Evolutionary conservation across 768 basidiomycete genomes (phyloP).

Genomic region (Roridomyces roridus): DNA sequence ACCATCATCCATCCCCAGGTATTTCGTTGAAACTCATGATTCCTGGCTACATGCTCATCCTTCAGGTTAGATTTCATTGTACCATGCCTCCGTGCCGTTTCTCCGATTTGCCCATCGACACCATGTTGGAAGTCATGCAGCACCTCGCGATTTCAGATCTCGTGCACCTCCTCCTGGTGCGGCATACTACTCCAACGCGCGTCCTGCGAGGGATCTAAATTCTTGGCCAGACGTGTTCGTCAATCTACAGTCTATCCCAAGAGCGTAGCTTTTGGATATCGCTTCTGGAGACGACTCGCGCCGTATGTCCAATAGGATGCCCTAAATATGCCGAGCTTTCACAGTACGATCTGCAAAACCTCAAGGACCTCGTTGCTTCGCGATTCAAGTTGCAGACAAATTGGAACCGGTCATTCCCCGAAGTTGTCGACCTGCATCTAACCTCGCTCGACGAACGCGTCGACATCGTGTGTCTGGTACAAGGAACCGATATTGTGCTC

Average conservation of each 20-base stretch:
- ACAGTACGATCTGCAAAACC: slow-evolving; percentile 1
- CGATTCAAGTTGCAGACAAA: slow-evolving; percentile 9
- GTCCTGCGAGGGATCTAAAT: no score
- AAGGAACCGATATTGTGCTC: slow-evolving; percentile 17
- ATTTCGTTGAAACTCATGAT: background rate
- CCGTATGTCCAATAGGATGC: slow-evolving; percentile 2
- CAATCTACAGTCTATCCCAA: background rate
- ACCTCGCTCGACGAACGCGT: background rate
- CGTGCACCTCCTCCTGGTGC: background rate
- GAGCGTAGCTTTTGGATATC: slow-evolving; percentile 8
- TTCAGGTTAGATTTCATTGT: no score
- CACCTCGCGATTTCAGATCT: background rate
- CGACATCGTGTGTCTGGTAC: slow-evolving; percentile 9
- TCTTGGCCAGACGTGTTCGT: background rate
- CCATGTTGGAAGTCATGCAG: background rate
- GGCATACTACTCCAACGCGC: background rate
- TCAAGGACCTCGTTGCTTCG: slow-evolving; percentile 4
- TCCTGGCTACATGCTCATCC: background rate
- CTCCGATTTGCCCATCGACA: no score
- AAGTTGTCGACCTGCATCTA: background rate
- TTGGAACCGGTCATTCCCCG: slow-evolving; percentile 8
- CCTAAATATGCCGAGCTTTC: slow-evolving; percentile 9
- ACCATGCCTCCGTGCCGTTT: no score
- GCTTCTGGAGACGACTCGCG: slow-evolving; percentile 5
- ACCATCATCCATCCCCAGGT: no score